Percentiles rank a stretch among this genome's conserved stretches.
Conservation (phyloP, 352 stramenopile genomes). For the Pythium insidiosum region DNA sequence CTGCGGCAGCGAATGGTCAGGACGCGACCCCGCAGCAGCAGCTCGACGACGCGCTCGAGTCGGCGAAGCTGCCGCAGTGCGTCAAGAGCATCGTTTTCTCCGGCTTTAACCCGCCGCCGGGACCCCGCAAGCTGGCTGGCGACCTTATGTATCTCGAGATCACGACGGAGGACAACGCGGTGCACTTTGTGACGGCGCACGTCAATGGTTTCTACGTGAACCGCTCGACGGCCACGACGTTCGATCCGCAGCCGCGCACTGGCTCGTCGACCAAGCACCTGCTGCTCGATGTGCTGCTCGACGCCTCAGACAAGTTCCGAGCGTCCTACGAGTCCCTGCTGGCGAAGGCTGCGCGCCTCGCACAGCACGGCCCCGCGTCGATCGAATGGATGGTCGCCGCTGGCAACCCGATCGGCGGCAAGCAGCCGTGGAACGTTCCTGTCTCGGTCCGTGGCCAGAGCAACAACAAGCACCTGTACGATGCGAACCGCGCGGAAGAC, state of each 20-base stretch:
- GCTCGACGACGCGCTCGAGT: constrained; percentile 19
- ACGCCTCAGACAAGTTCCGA: constrained; percentile 67
- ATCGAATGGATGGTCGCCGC: constrained; percentile 85
- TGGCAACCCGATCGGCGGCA: constrained; percentile 61
- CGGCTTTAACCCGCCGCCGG: constrained; percentile 93
- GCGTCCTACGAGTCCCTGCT: constrained; percentile 66
- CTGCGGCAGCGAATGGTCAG: neutral
- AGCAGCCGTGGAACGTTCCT: constrained; percentile 77
- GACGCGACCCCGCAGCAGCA: constrained; percentile 5
- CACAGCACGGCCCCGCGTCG: constrained; percentile 67
- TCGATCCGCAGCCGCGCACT: constrained; percentile 72
- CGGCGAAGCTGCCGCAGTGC: constrained; percentile 72
- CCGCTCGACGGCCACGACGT: constrained; percentile 57
- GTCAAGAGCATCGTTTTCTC: constrained; percentile 90
- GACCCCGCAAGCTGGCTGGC: constrained; percentile 84
- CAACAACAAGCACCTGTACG: constrained; percentile 50
- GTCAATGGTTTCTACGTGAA: constrained; percentile 94
- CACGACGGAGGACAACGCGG: constrained; percentile 48
- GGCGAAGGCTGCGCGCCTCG: constrained; percentile 62
- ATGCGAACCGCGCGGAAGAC: constrained; percentile 85
- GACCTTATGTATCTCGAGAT: constrained; percentile 95
- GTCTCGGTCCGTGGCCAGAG: constrained; percentile 5
- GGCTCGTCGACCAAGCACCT: constrained; percentile 41
- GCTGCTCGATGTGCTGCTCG: constrained; percentile 73
- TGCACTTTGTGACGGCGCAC: constrained; percentile 85